Evolutionary conservation across 805 yeast species (phyloP).

Genomic region (Sungouiella thailandica): DNA sequence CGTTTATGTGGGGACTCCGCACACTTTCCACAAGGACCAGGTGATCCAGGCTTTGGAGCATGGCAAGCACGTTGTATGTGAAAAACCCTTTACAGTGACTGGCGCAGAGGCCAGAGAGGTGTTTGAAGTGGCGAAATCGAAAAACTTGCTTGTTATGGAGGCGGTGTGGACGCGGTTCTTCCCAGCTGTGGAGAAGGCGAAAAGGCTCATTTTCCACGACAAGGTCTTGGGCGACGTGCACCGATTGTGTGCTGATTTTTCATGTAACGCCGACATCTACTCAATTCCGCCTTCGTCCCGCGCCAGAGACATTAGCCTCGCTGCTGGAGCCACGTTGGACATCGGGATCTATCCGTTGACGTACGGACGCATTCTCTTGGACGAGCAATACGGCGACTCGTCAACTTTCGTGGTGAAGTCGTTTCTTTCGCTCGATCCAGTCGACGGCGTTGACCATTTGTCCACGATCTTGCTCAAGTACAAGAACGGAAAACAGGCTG

Average conservation of each 20-base stretch:
- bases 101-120: slow-evolving; percentile 39
- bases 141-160: slow-evolving; percentile 49
- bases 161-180: slow-evolving; percentile 56
- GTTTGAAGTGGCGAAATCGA: slow-evolving; percentile 37
- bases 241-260: slow-evolving; percentile 41
- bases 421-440: slow-evolving; percentile 27
- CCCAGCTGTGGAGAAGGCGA: slow-evolving; percentile 38
- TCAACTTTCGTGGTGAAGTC: slow-evolving; percentile 24
- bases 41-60: slow-evolving; percentile 37
- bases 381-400: slow-evolving; percentile 27
- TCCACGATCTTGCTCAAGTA: slow-evolving; percentile 34
- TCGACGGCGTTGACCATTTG: slow-evolving; percentile 39
- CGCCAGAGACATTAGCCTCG: slow-evolving; percentile 40
- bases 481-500: slow-evolving; percentile 38
- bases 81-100: slow-evolving; percentile 51
- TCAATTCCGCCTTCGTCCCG: slow-evolving; percentile 25
- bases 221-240: slow-evolving; percentile 43
- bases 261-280: slow-evolving; percentile 26
- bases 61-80: slow-evolving; percentile 50
- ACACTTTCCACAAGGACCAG: slow-evolving; percentile 45
- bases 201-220: slow-evolving; percentile 33
- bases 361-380: slow-evolving; percentile 38
- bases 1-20: slow-evolving; percentile 55
- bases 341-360: slow-evolving; percentile 51
- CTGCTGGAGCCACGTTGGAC: slow-evolving; percentile 55